Base-by-base conservation (phyloP, 352 stramenopile genomes). In the Pythium utonaiense region DNA sequence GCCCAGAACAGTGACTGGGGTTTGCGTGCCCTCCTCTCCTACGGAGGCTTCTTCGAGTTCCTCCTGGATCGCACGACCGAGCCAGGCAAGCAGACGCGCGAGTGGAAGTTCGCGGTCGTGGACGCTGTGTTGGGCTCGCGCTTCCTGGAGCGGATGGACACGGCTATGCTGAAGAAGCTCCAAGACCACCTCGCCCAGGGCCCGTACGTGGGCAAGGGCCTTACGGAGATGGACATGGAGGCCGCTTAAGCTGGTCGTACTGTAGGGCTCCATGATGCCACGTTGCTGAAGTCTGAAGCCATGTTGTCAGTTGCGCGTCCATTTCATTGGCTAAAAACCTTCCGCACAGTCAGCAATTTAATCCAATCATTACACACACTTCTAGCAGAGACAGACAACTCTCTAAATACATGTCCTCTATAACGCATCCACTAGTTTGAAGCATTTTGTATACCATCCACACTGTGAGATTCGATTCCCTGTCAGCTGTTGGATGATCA, bases 81-180 rank as follows among this genome's bases (percentile, higher is more conserved):
- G 59, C 82, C 84, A 24, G 93, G 77, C 24, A 95, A 94, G 51
- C 72, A 88, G 51, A 89, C 82, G 24, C 79, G 84, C 61, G 86
- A 95, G 69, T 95, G 86, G 86, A 95, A 95, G 64, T 95, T 95
- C 64, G 81, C 86, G 8, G 69, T 95, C 52, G 72, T 91, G n/a
- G 86, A 94, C 41, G 79, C 82, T 22, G 53, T 93, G 10, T 21
- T 93, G 14, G 78, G 71, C 12, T 93, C 83, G n/a, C 79, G 72
- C 14, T 92, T 87, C 53, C 64, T 75, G 53, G 50, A 67, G 28
- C 63, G 77, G n/a, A 60, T 95, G 22, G 83, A 90, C n/a, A 45
- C 59, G 27, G 71, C 60, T n/a, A 74, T 78, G 27, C 62, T 83
- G 14, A 60, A 79, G 42, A 87, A 90, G 62, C 52, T 93, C 40